Conservation (phyloP, 2,329 filamentous ascomycete genomes). For the Colletotrichum limetticola region DNA sequence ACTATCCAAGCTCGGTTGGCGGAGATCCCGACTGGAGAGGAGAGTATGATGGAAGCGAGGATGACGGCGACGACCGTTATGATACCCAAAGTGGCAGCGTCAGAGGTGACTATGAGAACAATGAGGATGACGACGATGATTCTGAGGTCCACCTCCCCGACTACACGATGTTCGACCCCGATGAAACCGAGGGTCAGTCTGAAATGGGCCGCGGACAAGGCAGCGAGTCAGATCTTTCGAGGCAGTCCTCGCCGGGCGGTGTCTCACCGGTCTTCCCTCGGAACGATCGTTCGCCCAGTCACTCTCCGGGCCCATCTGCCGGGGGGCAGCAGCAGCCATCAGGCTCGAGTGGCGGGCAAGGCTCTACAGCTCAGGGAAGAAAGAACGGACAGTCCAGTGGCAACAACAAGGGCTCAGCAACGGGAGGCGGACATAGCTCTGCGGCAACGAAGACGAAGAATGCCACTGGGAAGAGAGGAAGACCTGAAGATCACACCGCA, state of each 20-base stretch:
- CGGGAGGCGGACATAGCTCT: background rate
- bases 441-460: background rate
- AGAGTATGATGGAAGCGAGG: background rate
- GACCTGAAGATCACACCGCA: background rate
- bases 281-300: background rate
- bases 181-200: background rate
- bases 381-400: background rate
- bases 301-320: background rate
- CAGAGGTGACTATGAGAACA: background rate
- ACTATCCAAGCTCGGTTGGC: background rate
- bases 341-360: background rate
- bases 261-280: background rate
- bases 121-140: background rate
- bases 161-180: background rate
- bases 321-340: background rate
- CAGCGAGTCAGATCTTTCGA: background rate
- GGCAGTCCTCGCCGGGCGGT: background rate
- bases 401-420: background rate
- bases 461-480: background rate
- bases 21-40: background rate
- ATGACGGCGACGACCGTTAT: background rate
- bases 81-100: background rate
- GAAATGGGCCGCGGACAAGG: background rate
- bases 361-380: background rate
- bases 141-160: background rate